Evolutionary conservation across 345 rosid species (phyloP).

Genomic region (Cardamine resedifolia): DNA sequence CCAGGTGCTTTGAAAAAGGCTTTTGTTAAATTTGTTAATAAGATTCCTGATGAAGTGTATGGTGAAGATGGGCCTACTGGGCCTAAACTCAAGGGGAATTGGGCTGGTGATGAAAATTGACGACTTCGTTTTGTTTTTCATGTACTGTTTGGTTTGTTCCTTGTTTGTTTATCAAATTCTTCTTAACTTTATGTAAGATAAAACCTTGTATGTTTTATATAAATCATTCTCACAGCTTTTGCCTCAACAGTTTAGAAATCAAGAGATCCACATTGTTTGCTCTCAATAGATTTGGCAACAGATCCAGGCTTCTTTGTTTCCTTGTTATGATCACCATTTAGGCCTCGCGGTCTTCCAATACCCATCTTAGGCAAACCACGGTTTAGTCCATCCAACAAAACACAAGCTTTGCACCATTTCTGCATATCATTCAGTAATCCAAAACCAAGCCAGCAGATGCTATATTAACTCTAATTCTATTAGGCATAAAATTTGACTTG

Average conservation of each 20-base stretch:
- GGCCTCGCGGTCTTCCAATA: conserved; percentile 60
- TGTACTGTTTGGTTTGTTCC: neutral
- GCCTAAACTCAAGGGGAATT: conserved; percentile 64
- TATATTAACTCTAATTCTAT: neutral
- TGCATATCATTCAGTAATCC: conserved; percentile 25
- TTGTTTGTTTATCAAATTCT: conserved; percentile 1
- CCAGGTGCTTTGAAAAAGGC: conserved; percentile 50
- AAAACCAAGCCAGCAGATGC: neutral
- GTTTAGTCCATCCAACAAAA: conserved; percentile 85
- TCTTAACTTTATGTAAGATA: neutral
- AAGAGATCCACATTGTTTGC: conserved; percentile 80
- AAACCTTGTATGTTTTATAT: neutral
- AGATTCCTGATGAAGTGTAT: conserved; percentile 57
- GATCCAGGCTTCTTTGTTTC: conserved; percentile 43
- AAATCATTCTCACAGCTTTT: neutral
- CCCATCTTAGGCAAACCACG: conserved; percentile 89
- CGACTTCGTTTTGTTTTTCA: neutral
- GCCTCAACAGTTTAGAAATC: conserved; percentile 47
- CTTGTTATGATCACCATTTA: conserved; percentile 41
- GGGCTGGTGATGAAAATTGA: conserved; percentile 66
- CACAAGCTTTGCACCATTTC: conserved; percentile 98
- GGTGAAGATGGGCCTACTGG: conserved; percentile 93
- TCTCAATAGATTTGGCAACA: conserved; percentile 48
- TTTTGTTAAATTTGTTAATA: conserved; percentile 44
- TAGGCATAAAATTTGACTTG: neutral